Conservation (phyloP, 2,329 filamentous ascomycete species). For the Fusarium dlaminii region DNA sequence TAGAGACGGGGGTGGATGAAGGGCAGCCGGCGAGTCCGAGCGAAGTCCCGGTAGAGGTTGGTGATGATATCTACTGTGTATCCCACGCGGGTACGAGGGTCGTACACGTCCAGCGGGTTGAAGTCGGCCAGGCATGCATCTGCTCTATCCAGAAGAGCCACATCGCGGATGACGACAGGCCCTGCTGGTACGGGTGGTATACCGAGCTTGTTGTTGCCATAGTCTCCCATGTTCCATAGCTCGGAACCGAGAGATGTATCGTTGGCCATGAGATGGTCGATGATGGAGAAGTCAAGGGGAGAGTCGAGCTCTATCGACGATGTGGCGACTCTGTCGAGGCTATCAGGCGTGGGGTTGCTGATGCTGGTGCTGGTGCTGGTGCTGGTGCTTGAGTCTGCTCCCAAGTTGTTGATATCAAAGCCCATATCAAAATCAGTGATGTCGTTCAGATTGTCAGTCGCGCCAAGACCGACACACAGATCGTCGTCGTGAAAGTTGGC, state of each 20-base stretch:
- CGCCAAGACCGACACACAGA: conserved; percentile 14
- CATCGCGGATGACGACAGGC: conserved; percentile 44
- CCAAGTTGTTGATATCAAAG: conserved; percentile 48
- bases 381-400: conserved; percentile 40
- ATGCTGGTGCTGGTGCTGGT: neutral
- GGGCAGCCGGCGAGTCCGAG: conserved; percentile 49
- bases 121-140: conserved; percentile 38
- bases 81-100: conserved; percentile 49
- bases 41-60: conserved; percentile 48
- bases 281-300: conserved; percentile 49
- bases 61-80: conserved; percentile 48
- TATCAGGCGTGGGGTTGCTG: conserved; percentile 43
- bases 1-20: conserved; percentile 58
- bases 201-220: conserved; percentile 44
- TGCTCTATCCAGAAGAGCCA: conserved; percentile 37
- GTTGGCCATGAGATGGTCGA: conserved; percentile 47
- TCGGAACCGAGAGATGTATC: conserved; percentile 32
- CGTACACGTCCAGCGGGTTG: conserved; percentile 49
- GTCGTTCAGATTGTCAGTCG: conserved; percentile 13
- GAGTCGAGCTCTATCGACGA: conserved; percentile 41
- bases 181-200: conserved; percentile 40
- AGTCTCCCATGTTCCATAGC: conserved; percentile 43
- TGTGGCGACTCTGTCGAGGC: conserved; percentile 34
- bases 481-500: conserved; percentile 35
- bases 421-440: conserved; percentile 50